Evolutionary conservation across 1,284 basidiomycete genomes (phyloP).

Genomic region (Tausonia pullulans): DNA sequence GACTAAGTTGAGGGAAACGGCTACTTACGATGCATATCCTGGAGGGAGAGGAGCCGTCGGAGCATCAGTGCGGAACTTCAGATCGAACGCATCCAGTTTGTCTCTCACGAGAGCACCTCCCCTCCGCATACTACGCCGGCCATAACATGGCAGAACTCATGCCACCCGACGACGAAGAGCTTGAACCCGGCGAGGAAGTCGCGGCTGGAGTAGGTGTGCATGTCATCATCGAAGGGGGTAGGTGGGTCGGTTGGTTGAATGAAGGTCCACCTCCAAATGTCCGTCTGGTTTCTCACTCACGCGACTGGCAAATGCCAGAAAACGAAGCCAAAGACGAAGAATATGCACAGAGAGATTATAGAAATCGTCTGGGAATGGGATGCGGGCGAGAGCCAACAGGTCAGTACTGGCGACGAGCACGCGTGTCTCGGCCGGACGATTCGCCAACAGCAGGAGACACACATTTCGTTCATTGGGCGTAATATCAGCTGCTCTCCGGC

Average conservation of each 20-base stretch:
- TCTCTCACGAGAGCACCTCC: conserved; percentile 23
- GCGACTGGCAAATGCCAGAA: conserved; percentile 6
- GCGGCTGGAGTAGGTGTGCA: not conserved
- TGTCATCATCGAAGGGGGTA: not conserved
- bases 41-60: not conserved
- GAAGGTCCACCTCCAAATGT: not conserved
- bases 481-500: no score
- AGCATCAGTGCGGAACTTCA: not conserved
- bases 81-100: not conserved
- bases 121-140: conserved; percentile 32
- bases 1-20: no score
- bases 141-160: conserved; percentile 32
- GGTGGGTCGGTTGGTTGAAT: not conserved
- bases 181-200: conserved; percentile 17
- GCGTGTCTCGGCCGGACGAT: not conserved
- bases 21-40: conserved; percentile 26
- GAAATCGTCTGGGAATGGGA: not conserved
- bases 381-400: not conserved
- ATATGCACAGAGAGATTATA: not conserved
- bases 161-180: conserved; percentile 32
- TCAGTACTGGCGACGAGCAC: not conserved
- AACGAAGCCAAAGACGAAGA: conserved; percentile 3
- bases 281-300: not conserved
- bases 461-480: not conserved
- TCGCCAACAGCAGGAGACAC: not conserved